Evolutionary conservation across 1,284 basidiomycete genomes (phyloP).

Genomic region (Coniferiporia weirii): DNA sequence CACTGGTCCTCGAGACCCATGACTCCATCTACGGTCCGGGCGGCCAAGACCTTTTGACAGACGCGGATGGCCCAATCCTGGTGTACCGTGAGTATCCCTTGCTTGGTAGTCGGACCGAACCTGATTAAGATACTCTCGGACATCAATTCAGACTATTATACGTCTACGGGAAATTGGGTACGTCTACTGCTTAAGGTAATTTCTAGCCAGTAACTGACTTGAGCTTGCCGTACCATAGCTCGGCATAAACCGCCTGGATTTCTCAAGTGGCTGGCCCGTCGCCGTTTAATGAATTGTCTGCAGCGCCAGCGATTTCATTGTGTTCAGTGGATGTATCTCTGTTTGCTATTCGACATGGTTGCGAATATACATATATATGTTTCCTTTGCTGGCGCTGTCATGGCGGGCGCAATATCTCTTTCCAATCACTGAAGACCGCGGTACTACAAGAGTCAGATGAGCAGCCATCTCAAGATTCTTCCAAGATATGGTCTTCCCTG

Average conservation of each 20-base stretch:
- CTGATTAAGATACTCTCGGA: not conserved
- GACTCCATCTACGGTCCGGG: slow-evolving; percentile 42
- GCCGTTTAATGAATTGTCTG: not conserved
- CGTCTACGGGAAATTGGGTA: slow-evolving; percentile 30
- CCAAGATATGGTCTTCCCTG: too few relatives aligned
- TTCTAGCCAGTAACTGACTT: too few relatives aligned
- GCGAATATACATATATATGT: too few relatives aligned
- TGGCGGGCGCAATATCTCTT: too few relatives aligned
- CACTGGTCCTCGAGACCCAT: slow-evolving; percentile 43
- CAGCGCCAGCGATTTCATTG: too few relatives aligned
- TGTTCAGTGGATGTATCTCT: too few relatives aligned
- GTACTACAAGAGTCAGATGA: too few relatives aligned
- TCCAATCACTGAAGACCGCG: too few relatives aligned
- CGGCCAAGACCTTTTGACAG: slow-evolving; percentile 35
- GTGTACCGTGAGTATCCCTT: slow-evolving; percentile 34
- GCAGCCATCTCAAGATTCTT: too few relatives aligned
- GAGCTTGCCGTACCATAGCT: slow-evolving; percentile 29
- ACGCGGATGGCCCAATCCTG: slow-evolving; percentile 34
- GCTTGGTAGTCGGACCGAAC: too few relatives aligned
- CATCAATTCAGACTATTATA: slow-evolving; percentile 17
- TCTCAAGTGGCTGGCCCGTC: slow-evolving; percentile 32
- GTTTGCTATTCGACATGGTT: too few relatives aligned
- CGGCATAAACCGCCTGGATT: slow-evolving; percentile 41
- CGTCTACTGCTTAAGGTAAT: slow-evolving; percentile 23
- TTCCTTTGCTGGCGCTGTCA: too few relatives aligned